Conservation (phyloP, 441 rosid genomes). For the Arabidopsis lyrata region DNA sequence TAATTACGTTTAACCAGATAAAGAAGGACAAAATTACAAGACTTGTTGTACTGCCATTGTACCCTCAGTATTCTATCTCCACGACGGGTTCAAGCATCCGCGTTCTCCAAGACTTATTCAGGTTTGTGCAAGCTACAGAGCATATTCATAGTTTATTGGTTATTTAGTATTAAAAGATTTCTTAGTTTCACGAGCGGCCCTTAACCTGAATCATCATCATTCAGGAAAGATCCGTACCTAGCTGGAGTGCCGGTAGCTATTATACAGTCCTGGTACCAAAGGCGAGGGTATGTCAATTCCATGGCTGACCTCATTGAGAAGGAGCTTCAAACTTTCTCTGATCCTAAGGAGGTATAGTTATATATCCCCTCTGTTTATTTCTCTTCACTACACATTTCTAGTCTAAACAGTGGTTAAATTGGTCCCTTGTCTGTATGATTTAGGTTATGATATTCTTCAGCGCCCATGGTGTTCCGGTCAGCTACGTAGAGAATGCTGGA, state of each 20-base stretch:
- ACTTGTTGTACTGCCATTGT: slow-evolving; percentile 94
- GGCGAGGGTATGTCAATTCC: slow-evolving; percentile 81
- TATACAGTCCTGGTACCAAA: slow-evolving; percentile 88
- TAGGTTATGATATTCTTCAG: slow-evolving; percentile 95
- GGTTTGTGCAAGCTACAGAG: slow-evolving; percentile 52
- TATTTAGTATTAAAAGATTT: background rate
- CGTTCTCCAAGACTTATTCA: slow-evolving; percentile 72
- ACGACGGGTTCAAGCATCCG: slow-evolving; percentile 96
- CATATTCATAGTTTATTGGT: slow-evolving; percentile 22
- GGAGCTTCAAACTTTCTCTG: slow-evolving; percentile 71
- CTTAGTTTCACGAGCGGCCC: slow-evolving; percentile 25
- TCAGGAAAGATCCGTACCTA: slow-evolving; percentile 80
- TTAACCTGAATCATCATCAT: slow-evolving; percentile 37
- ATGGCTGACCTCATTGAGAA: slow-evolving; percentile 91
- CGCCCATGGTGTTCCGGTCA: slow-evolving; percentile 96
- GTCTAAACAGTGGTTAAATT: slow-evolving; percentile 12
- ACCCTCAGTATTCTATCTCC: slow-evolving; percentile 94
- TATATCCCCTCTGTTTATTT: background rate
- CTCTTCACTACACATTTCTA: background rate
- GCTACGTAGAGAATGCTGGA: slow-evolving; percentile 88
- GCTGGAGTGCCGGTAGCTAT: slow-evolving; percentile 81
- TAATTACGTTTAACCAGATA: slow-evolving; percentile 57
- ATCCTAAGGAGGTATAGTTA: slow-evolving; percentile 70
- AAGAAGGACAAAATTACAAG: slow-evolving; percentile 79
- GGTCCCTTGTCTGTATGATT: slow-evolving; percentile 27